Evolutionary conservation across 2,329 filamentous ascomycete genomes (phyloP).

Genomic region (Pseudonectria buxi): DNA sequence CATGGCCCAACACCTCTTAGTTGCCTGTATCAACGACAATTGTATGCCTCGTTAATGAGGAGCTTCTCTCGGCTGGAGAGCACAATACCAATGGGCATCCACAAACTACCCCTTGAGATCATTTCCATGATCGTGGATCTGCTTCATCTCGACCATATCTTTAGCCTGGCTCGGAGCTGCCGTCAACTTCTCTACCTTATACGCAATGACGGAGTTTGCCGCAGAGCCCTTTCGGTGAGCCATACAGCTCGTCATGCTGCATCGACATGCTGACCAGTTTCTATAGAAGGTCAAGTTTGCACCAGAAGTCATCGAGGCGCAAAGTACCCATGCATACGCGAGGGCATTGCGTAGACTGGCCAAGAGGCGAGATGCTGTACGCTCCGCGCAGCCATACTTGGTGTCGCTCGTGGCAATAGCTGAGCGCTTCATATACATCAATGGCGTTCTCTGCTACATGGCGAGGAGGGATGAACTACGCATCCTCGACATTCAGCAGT

Average conservation of each 20-base stretch:
- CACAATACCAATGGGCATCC: conserved; percentile 32
- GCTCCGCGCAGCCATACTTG: conserved; percentile 55
- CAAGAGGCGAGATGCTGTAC: conserved; percentile 54
- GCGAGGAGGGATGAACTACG: conserved; percentile 41
- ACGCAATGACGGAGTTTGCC: conserved; percentile 49
- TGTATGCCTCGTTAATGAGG: no score
- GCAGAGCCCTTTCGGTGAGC: conserved; percentile 51
- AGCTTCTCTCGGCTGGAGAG: background rate
- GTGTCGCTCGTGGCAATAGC: conserved; percentile 53
- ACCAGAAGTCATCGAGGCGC: conserved; percentile 15
- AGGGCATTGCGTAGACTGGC: conserved; percentile 47
- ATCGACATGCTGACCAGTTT: conserved; percentile 11
- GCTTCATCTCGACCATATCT: conserved; percentile 52
- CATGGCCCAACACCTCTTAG: no score
- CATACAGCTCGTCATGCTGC: background rate
- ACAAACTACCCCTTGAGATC: conserved; percentile 55
- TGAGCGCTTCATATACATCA: conserved; percentile 54
- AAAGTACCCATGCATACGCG: conserved; percentile 13
- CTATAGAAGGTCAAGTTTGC: conserved; percentile 16
- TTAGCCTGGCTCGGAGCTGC: conserved; percentile 48
- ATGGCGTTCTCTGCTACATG: conserved; percentile 60
- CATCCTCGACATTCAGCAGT: conserved; percentile 50
- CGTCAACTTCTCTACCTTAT: conserved; percentile 44
- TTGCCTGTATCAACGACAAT: no score
- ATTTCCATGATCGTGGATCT: conserved; percentile 49